A percentile compares a stretch with the other conserved stretches of the same genome.
phyloP scores from a whole-genome alignment of 805 yeast species.

The Kodamaea nitidulidarum region DNA sequence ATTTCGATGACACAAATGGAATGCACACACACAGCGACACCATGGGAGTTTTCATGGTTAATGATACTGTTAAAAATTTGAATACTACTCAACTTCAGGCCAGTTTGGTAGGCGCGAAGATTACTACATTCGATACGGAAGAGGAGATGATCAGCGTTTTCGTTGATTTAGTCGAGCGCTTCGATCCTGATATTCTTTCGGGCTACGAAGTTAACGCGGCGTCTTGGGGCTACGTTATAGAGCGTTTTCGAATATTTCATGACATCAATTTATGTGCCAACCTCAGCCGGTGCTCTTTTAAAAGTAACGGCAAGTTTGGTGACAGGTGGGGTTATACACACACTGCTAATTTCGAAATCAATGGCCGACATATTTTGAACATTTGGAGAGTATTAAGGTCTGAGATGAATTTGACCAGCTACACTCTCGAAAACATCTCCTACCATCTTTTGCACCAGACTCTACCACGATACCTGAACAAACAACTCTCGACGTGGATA shows the following conservation, averaged over 20 bases:
- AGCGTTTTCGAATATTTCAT: constrained; percentile 46
- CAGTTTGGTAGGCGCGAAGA: neutral
- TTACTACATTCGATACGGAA: constrained; percentile 47
- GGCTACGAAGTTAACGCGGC: constrained; percentile 78
- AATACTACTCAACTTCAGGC: neutral
- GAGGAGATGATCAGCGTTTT: constrained; percentile 53
- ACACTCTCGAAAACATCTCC: constrained; percentile 72
- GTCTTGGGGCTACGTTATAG: constrained; percentile 90
- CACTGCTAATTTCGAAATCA: constrained; percentile 61
- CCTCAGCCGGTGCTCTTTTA: constrained; percentile 54
- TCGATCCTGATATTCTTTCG: constrained; percentile 84
- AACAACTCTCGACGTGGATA: constrained; percentile 42
- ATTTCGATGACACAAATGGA: constrained; percentile 40
- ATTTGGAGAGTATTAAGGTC: constrained; percentile 74
- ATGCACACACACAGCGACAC: constrained; percentile 10
- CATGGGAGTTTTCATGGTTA: constrained; percentile 1
- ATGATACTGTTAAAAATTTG: neutral
- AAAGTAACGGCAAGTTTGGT: constrained; percentile 49
- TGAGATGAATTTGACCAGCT: constrained; percentile 61
- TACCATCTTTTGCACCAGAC: constrained; percentile 63
- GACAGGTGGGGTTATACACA: constrained; percentile 82
- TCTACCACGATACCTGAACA: constrained; percentile 57
- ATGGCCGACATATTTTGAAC: constrained; percentile 82
- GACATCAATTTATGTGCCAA: constrained; percentile 53
- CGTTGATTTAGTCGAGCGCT: constrained; percentile 48